phyloP scores from a whole-genome alignment of 768 basidiomycete genomes.

The Tephrocybe rancida region DNA sequence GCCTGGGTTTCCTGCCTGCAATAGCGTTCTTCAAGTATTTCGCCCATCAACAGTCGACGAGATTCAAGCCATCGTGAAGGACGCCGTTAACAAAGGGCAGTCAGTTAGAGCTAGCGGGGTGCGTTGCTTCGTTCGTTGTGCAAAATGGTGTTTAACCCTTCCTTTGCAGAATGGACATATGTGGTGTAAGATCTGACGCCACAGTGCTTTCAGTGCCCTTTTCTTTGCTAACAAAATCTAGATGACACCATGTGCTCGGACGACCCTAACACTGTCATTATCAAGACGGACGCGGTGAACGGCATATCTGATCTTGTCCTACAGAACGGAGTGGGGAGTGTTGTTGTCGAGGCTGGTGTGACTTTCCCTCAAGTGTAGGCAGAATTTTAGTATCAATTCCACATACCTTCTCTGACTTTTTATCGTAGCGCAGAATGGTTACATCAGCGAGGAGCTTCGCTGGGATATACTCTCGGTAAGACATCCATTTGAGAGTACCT shows the following conservation, averaged over 20 bases:
- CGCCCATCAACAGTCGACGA: constrained; percentile 33
- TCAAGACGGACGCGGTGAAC: constrained; percentile 36
- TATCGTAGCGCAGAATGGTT: constrained; percentile 34
- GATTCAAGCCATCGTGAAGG: constrained; percentile 32
- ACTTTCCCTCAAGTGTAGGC: constrained; percentile 38
- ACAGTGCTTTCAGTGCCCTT: neutral
- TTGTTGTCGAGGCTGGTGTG: constrained; percentile 37
- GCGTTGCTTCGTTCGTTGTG: constrained; percentile 9
- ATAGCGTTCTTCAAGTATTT: constrained; percentile 30
- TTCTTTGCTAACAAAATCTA: constrained; percentile 4
- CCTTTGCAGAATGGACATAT: constrained; percentile 35
- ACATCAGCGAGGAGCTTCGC: constrained; percentile 32
- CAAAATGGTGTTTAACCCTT: neutral
- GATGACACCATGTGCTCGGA: constrained; percentile 42
- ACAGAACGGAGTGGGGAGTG: constrained; percentile 27
- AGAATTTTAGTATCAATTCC: neutral
- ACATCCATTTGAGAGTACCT: neutral
- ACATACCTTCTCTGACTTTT: neutral
- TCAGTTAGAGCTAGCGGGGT: constrained; percentile 38
- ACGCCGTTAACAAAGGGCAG: constrained; percentile 28
- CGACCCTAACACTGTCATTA: constrained; percentile 33
- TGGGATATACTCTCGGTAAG: constrained; percentile 34
- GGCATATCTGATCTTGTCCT: constrained; percentile 32
- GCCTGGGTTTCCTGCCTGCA: constrained; percentile 35
- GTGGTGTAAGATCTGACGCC: constrained; percentile 31